These are phyloP conservation scores for Serendipita indica DNA, from an alignment of 768 basidiomycete species.

Conservation along the genomic window DNA sequence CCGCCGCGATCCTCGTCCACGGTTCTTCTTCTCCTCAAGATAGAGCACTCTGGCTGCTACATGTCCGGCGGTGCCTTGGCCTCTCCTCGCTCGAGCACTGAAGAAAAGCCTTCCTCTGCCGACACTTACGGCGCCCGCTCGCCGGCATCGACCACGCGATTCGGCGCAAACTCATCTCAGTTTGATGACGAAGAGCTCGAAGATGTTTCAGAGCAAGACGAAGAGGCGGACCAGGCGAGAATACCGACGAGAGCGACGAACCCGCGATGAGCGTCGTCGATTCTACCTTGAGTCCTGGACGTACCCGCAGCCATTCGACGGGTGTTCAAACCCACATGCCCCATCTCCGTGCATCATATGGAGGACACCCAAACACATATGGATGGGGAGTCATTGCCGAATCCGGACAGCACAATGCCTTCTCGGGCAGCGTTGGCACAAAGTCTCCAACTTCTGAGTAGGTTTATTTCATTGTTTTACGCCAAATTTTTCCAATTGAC, in stretches of 20 bases:
- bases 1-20: slow-evolving; percentile 88
- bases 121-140: slow-evolving; percentile 16
- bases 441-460: slow-evolving; percentile 5
- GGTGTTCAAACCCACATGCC: not conserved
- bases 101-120: not conserved
- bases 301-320: not conserved
- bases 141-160: slow-evolving; percentile 18
- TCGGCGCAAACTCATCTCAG: slow-evolving; percentile 17
- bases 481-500: slow-evolving; percentile 8
- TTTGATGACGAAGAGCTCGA: slow-evolving; percentile 17
- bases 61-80: slow-evolving; percentile 29
- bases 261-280: not conserved
- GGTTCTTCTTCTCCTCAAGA: slow-evolving; percentile 81
- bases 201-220: slow-evolving; percentile 11
- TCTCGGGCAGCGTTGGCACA: not conserved
- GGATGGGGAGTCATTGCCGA: slow-evolving; percentile 9
- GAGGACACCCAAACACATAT: not conserved
- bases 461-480: not conserved
- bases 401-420: slow-evolving; percentile 1
- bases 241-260: slow-evolving; percentile 9
- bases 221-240: slow-evolving; percentile 9
- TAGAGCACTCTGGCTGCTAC: slow-evolving; percentile 80
- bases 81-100: slow-evolving; percentile 8
- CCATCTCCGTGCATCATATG: not conserved
- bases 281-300: not conserved